Evolutionary conservation across 2,329 filamentous ascomycete species (phyloP), one percentile per base, ranked within the genome.

Genomic region (Ustulina deusta): DNA sequence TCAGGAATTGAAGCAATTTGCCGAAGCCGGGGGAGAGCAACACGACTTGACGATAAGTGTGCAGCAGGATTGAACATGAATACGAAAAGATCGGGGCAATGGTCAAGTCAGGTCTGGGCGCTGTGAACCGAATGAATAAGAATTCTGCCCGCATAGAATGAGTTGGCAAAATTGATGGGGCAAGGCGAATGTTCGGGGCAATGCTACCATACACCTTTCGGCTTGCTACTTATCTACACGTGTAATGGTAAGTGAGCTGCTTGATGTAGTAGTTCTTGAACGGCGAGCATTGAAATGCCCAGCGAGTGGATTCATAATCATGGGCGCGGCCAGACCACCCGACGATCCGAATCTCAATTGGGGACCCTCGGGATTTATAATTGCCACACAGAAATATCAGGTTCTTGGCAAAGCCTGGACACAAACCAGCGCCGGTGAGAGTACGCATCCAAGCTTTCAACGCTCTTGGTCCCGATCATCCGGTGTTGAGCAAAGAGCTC

Each of bases 51-150:
- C 25, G 27, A n/a, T 49, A 25, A 56, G 10, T 52, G 48, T n/a
- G 48, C 29, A 9, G 42, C 38, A 51, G 7, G 17, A 6, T 40
- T 34, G 52, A 40, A 51, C 25, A 49, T 34, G 48, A 55, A 54
- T 11, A 54, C 11, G 10, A 49, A 32, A 27, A 17, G n/a, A 20
- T 29, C 32, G 34, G 34, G 51, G 60, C 17, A 27, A 36, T 34
- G n/a, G 22, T 32, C 38, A 49, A 63, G n/a, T 36, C 25, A 49
- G 32, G 34, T 40, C 48, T 52, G 4, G 67, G 34, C 54, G 44
- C 25, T 15, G 15, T 27, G 46, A 67, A 63, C 49, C 51, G 55
- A 54, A 55, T 68, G 57, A 48, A 61, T 69, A 17, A 54, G 46
- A 57, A 20, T n/a, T 29, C 20, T 55, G 59, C 60, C 67, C 56